These are phyloP conservation scores for Camelina laxa DNA, from an alignment of 345 rosid species.

Conservation along the genomic window DNA sequence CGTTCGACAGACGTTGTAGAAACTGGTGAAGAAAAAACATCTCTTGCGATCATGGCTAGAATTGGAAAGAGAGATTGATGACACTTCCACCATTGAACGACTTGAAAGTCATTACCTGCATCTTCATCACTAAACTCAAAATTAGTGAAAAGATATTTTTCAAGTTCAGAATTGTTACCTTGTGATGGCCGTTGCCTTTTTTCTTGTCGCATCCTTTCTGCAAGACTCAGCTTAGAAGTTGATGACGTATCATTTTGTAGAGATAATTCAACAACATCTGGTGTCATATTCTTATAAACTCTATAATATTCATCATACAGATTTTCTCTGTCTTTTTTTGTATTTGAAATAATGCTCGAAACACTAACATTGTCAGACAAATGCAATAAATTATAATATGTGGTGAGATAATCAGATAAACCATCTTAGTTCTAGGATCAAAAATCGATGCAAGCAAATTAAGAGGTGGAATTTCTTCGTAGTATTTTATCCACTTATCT, in stretches of 20 bases:
- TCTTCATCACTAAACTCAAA: not conserved
- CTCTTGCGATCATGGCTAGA: not conserved
- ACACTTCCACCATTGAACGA: not conserved
- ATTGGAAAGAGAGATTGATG: not conserved
- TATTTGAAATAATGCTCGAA: not conserved
- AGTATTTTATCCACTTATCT: not conserved
- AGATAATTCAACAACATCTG: not conserved
- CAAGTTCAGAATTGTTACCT: constrained; percentile 1
- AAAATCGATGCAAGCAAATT: constrained; percentile 10
- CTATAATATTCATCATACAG: not conserved
- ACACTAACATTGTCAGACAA: not conserved
- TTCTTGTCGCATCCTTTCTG: not conserved
- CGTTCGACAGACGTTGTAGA: not conserved
- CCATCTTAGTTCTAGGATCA: not conserved
- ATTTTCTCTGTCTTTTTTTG: not conserved
- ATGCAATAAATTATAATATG: constrained; percentile 6
- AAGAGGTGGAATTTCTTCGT: not conserved
- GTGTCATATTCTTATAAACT: not conserved
- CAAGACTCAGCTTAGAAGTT: not conserved
- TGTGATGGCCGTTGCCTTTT: constrained; percentile 7
- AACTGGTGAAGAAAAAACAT: constrained; percentile 6
- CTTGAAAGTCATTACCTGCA: not conserved
- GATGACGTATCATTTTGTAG: not conserved
- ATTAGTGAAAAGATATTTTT: not conserved
- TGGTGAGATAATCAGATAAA: not conserved